These are phyloP conservation scores for Euptelea pleiosperma DNA, from an alignment of 164 flowering plant species.

Conservation along the genomic window DNA sequence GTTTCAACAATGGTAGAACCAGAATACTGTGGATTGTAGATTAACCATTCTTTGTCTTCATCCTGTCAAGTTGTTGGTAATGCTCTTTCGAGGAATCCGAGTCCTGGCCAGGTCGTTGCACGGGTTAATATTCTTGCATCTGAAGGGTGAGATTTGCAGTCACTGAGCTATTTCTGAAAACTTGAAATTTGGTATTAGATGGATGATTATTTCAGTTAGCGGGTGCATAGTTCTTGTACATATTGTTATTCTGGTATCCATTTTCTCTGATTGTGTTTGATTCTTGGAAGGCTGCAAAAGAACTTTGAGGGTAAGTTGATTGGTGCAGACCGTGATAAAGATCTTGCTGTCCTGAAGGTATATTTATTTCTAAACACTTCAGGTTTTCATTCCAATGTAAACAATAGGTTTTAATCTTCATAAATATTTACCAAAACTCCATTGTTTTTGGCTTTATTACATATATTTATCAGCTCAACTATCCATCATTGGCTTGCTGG, in stretches of 20 bases:
- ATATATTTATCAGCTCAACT: too few relatives aligned
- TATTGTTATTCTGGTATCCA: conserved; percentile 2
- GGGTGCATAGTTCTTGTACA: background rate
- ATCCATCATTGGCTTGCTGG: too few relatives aligned
- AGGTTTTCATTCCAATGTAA: background rate
- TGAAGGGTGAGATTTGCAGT: conserved; percentile 65
- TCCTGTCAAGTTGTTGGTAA: conserved; percentile 66
- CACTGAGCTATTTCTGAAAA: conserved; percentile 14
- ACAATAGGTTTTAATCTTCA: background rate
- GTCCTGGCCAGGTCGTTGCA: conserved; percentile 82
- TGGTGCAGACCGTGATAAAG: conserved; percentile 97
- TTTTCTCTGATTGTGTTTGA: conserved; percentile 11
- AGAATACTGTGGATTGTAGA: background rate
- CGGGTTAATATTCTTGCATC: conserved; percentile 86
- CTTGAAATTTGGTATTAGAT: conserved; percentile 4
- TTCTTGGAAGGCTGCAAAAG: conserved; percentile 69
- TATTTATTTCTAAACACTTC: background rate
- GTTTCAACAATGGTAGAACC: background rate
- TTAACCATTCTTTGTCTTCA: conserved; percentile 4
- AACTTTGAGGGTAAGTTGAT: conserved; percentile 82
- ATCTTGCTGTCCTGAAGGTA: conserved; percentile 93
- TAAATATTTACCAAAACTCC: background rate
- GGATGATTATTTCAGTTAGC: background rate
- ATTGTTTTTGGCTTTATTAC: too few relatives aligned
- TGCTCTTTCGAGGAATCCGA: conserved; percentile 81